Base-by-base conservation (phyloP, 371 early-diverging fungal genomes). In the Mucor indicus region DNA sequence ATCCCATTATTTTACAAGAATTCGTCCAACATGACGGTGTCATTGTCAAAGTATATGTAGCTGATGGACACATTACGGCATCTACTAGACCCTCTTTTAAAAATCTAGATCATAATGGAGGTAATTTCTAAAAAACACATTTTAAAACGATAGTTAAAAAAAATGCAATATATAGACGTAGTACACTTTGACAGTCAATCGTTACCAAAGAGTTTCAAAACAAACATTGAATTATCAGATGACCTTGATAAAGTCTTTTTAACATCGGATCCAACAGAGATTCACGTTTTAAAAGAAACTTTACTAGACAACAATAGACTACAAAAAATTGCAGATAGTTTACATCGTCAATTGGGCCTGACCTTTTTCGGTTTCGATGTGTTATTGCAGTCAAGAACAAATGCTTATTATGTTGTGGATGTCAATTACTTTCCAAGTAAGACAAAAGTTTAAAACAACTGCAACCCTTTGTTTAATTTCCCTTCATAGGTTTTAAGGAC, bases 381-480 rank as follows among this genome's bases (percentile, higher is more conserved):
- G 8, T 21, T 73, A n/a, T 37, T 77, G 20, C 59, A 70, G 49
- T 52, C 71, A 15, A 38, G 52, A 7, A 61, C 67, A 13, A 52
- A 50, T 11, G 51, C 50, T 27, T 50, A 58, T 29, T 69, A 67
- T 49, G 62, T 76, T 2, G 63, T 72, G 17, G 77, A 76, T 57
- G 66, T 72, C 11, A 76, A 76, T 25, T 76, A 76, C 48, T 76
- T 76, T 36, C 72, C 77, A 31, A 69, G 75, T 75, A 62, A 55
- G 59, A 29, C 8, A 29, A 29, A 8, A 8, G 30, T 8, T 29
- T 29, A 29, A 8, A 12, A 8, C 6, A 29, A 12, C 12, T 8
- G 30, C 30, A 8, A 8, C 30, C 30, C 12, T 29, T 29, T 29
- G 30, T 6, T n/a, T n/a, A n/a, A n/a, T n/a, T n/a, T n/a, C n/a